Evolutionary conservation across 805 yeast species (phyloP).

Genomic region (Ogataea philodendri): DNA sequence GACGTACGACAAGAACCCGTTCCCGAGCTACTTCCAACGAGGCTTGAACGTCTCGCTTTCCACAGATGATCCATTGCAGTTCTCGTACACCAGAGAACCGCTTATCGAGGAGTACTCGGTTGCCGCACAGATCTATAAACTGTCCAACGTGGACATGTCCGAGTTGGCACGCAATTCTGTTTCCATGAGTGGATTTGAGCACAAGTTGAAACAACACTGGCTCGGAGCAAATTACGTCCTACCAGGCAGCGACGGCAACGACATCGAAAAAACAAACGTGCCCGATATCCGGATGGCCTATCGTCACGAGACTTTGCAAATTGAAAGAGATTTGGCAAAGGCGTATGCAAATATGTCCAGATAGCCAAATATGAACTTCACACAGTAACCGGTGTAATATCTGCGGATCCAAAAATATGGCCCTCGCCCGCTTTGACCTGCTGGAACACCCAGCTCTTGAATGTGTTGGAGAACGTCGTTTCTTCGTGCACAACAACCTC

Average conservation of each 20-base stretch:
- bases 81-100: conserved; percentile 95
- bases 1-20: conserved; percentile 96
- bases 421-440: conserved; percentile 32
- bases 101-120: conserved; percentile 96
- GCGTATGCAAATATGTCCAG: conserved; percentile 47
- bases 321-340: conserved; percentile 67
- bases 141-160: conserved; percentile 95
- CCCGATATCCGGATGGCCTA: conserved; percentile 85
- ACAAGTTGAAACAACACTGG: conserved; percentile 86
- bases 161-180: conserved; percentile 94
- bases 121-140: conserved; percentile 95
- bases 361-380: too few species aligned
- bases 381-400: conserved; percentile 7
- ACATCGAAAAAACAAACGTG: conserved; percentile 90
- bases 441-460: conserved; percentile 21
- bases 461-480: conserved; percentile 25
- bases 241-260: conserved; percentile 76
- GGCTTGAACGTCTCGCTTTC: conserved; percentile 94
- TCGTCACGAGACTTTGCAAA: conserved; percentile 73
- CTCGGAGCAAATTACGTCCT: conserved; percentile 62
- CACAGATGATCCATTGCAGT: conserved; percentile 97
- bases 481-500: conserved; percentile 30
- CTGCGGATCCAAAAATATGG: conserved; percentile 23
- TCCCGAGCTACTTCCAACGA: conserved; percentile 83
- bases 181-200: conserved; percentile 91